Evolutionary conservation across 1,284 basidiomycete species (phyloP), one percentile per base, ranked within the genome.

Genomic region (Tilletia caries): DNA sequence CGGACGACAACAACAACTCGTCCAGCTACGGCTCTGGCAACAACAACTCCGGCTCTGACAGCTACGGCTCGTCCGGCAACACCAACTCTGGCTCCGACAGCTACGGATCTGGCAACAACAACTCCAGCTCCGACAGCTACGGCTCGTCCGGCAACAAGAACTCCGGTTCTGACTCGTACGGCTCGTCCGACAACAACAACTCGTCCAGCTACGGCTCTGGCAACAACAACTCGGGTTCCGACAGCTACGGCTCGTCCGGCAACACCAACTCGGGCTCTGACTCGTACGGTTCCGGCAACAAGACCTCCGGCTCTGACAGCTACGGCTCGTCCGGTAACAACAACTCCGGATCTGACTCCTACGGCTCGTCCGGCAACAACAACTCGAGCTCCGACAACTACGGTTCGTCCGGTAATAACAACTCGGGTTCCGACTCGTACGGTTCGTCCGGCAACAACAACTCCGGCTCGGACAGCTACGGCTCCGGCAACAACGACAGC

Each of bases 231-330:
- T 66, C 68, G 64, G 41, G 68, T 54, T 62, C 48, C 15, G 37
- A 65, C 64, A 44, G n/a, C 64, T 34, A 65, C 64, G 67, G 67
- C 67, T 70, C 67, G 8, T 64, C 62, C 48, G 67, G 67, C 41
- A 34, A 12, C 52, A 3, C 3, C 52, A 60, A 50, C 60, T 52
- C 66, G 6, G 66, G 34, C 60, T 52, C 66, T 13, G 66, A 44
- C 37, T 27, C 25, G 23, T 44, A 29, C 64, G 37, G 41, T 23
- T 71, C 64, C 41, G 70, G 73, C 58, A 62, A 62, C 58, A n/a
- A 18, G 10, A 67, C 64, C n/a, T 65, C 50, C 64, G 54, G 37
- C 66, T 66, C 29, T 33, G 18, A 62, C 58, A 33, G 48, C 48
- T 50, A n/a, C n/a, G 48, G 48, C 58, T 62, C 25, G 32, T 33